These are phyloP conservation scores for Paramyrothecium sp. DNA, from an alignment of 2,329 filamentous ascomycete species.

Conservation along the genomic window DNA sequence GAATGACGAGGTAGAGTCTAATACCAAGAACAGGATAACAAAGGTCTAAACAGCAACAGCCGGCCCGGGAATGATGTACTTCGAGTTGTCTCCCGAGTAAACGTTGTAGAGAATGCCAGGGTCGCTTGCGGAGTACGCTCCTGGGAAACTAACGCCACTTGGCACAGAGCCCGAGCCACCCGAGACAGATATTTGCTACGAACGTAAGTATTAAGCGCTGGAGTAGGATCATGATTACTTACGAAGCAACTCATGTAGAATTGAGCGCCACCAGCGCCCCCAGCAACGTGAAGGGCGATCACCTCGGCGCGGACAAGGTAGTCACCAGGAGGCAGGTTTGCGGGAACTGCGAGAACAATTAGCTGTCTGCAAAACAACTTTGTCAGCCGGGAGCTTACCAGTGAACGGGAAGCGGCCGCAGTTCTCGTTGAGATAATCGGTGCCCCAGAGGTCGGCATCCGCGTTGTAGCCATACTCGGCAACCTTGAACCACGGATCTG, in stretches of 20 bases:
- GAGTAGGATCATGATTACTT: not conserved
- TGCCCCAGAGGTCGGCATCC: not conserved
- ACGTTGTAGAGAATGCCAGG: conserved; percentile 1
- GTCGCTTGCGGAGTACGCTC: not conserved
- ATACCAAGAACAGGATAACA: too few species aligned
- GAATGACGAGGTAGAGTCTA: too few species aligned
- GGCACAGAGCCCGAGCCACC: conserved; percentile 2
- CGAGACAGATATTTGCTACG: not conserved
- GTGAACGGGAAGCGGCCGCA: conserved; percentile 2
- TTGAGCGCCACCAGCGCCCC: not conserved
- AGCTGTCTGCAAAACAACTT: not conserved
- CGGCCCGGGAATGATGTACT: not conserved
- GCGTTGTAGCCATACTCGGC: not conserved
- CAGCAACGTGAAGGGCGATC: not conserved
- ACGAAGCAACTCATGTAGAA: conserved; percentile 1
- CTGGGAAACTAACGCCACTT: not conserved
- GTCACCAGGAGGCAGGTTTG: not conserved
- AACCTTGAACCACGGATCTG: conserved; percentile 1
- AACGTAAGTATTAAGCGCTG: not conserved
- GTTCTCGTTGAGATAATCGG: conserved; percentile 2
- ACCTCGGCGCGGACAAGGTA: conserved; percentile 1
- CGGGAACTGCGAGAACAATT: not conserved
- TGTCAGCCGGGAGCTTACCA: not conserved
- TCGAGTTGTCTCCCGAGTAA: not conserved
- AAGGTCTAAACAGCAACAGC: not conserved